These are phyloP conservation scores for Geum urbanum DNA, from an alignment of 306 rosid species.

Conservation along the genomic window DNA sequence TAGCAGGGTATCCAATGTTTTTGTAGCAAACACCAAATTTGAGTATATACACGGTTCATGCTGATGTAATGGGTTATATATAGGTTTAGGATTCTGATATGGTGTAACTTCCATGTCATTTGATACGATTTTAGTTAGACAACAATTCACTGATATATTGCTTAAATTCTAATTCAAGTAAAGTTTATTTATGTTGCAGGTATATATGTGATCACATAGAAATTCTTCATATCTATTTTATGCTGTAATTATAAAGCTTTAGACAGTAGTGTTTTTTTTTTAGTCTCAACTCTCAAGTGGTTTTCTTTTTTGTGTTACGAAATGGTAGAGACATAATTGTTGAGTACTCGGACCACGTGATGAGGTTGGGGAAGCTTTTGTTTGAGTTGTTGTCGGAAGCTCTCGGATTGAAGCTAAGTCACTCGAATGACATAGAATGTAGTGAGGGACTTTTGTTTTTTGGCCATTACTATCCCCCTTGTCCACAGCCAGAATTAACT, in stretches of 20 bases:
- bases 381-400: conserved; percentile 17
- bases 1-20: no score
- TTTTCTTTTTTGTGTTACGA: not conserved
- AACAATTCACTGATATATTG: no score
- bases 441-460: not conserved
- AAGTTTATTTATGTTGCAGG: no score
- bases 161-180: no score
- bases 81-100: no score
- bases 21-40: no score
- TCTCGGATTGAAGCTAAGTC: conserved; percentile 14
- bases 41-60: no score
- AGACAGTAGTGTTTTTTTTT: not conserved
- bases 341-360: conserved; percentile 31
- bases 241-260: not conserved
- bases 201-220: conserved; percentile 1
- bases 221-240: not conserved
- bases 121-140: no score
- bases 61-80: no score
- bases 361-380: conserved; percentile 32
- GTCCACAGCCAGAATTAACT: conserved; percentile 22
- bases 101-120: no score
- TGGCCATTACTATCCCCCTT: conserved; percentile 23
- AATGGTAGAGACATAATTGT: not conserved
- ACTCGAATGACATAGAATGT: conserved; percentile 16
- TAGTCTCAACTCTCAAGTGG: not conserved